Base-by-base conservation (phyloP, 2,329 filamentous ascomycete species). In the Alternaria sp. region DNA sequence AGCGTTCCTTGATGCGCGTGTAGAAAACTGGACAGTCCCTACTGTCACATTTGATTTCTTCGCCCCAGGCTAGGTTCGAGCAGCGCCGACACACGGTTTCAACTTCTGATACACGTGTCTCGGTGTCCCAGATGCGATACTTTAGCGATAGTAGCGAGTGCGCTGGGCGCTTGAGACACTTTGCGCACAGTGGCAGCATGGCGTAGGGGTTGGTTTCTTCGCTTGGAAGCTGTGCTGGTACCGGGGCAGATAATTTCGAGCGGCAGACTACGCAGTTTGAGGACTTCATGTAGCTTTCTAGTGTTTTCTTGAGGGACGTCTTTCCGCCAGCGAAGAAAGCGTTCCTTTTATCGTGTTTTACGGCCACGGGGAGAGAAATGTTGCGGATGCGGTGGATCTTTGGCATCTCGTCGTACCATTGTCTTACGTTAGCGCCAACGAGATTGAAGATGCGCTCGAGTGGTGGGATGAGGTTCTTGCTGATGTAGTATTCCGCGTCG, bases 391-490 rank as follows among this genome's bases (percentile, higher is more conserved):
- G 88, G 72, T 93, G 90, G 21, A 95, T 83, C 75, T 96, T 97
- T 44, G 94, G 94, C 92, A 98, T 96, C 78, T 97, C 93, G 63
- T 97, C 92, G 72, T 93, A 98, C 95, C 95, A 99, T 58, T 87
- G 85, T 17, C 91, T 82, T 0, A 98, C 91, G 73, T 95, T 96
- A 31, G 93, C 95, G 6, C 95, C 95, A 2, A 98, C 91, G 3
- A 99, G 88, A 71, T 95, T 97, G 81, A 99, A 97, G 65, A 99
- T 97, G 28, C 95, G 89, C 77, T 98, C 94, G 0, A 99, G 84
- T 0, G 95, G 95, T 5, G 95, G 95, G 49, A 99, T 96, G 8
- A 99, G 75, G 73, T 97, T 98, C 80, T 97, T 98, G 17, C 86
- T 87, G 70, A 99, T 98, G 80, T 99, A 99, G 78, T 99, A 99